Evolutionary conservation across 768 basidiomycete species (phyloP).

Genomic region (Leccinum obscurum): DNA sequence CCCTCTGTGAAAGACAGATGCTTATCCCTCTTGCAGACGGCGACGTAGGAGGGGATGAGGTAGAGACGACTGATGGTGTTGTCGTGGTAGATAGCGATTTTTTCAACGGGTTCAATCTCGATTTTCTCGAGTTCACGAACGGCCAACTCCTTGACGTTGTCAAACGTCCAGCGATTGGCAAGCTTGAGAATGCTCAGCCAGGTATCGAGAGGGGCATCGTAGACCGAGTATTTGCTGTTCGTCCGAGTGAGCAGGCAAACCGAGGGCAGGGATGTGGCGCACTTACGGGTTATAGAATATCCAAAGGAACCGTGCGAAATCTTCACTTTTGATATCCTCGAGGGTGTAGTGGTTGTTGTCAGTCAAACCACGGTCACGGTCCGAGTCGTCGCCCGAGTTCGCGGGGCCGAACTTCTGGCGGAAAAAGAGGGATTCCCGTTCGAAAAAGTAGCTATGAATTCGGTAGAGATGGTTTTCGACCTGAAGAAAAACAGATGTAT

Average conservation of each 20-base stretch:
- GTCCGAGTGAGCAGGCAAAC: background rate
- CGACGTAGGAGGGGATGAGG: conserved; percentile 37
- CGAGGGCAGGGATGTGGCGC: background rate
- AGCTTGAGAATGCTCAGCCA: conserved; percentile 44
- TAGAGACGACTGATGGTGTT: conserved; percentile 35
- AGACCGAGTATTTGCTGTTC: conserved; percentile 37
- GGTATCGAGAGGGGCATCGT: conserved; percentile 39
- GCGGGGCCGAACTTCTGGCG: conserved; percentile 35
- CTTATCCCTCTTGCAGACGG: conserved; percentile 38
- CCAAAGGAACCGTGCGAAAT: conserved; percentile 59
- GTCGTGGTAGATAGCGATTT: conserved; percentile 40
- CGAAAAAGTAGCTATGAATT: conserved; percentile 63
- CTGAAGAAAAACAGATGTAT: conserved; percentile 37
- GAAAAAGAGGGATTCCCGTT: conserved; percentile 58
- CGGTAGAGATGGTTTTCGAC: conserved; percentile 56
- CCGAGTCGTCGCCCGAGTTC: conserved; percentile 29
- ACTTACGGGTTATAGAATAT: conserved; percentile 65
- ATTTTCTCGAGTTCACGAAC: conserved; percentile 41
- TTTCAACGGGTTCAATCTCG: conserved; percentile 35
- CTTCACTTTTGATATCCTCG: conserved; percentile 42
- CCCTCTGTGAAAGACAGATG: conserved; percentile 41
- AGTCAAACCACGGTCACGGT: conserved; percentile 37
- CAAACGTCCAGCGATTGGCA: conserved; percentile 43
- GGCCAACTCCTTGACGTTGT: conserved; percentile 38
- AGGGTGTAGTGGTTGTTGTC: conserved; percentile 42